A percentile compares a stretch with the other conserved stretches of the same genome.
Conservation (phyloP, 73 alveolate species). For the Paramecium primaurelia region DNA sequence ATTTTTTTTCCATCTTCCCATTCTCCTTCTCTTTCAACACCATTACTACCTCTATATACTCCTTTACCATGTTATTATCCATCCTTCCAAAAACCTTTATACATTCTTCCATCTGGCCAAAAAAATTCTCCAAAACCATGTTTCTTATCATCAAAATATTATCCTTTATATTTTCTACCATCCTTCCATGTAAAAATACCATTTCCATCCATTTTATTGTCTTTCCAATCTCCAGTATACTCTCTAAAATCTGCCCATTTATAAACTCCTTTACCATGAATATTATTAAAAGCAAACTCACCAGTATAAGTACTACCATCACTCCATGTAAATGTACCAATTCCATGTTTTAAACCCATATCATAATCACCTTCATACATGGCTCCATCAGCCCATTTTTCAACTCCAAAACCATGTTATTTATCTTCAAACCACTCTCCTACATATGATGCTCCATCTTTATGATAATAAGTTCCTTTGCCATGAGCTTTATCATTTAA, state of each 20-base stretch:
- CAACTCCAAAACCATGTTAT: conserved; percentile 63
- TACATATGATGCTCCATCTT: conserved; percentile 60
- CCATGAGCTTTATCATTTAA: conserved; percentile 72
- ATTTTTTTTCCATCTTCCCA: conserved; percentile 77
- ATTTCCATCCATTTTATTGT: conserved; percentile 60
- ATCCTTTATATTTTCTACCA: conserved; percentile 58
- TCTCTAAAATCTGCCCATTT: conserved; percentile 62
- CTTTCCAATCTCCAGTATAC: conserved; percentile 60
- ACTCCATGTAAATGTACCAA: conserved; percentile 59
- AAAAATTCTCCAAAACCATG: conserved; percentile 66
- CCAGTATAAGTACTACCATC: conserved; percentile 63
- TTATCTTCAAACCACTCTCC: conserved; percentile 64
- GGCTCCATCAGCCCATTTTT: conserved; percentile 64
- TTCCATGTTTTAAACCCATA: conserved; percentile 65
- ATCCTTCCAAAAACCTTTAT: conserved; percentile 65
- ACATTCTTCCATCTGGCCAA: conserved; percentile 61
- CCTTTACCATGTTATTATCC: conserved; percentile 75
- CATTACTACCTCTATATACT: conserved; percentile 64
- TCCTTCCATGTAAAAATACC: conserved; percentile 63
- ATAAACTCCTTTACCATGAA: conserved; percentile 62
- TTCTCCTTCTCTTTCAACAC: conserved; percentile 70
- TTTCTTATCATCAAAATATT: conserved; percentile 52
- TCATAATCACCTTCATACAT: conserved; percentile 56
- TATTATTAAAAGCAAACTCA: conserved; percentile 33
- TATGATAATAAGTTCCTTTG: conserved; percentile 66